These are phyloP conservation scores for Gillenia trifoliata DNA, from an alignment of 306 rosid genomes.

Conservation along the genomic window DNA sequence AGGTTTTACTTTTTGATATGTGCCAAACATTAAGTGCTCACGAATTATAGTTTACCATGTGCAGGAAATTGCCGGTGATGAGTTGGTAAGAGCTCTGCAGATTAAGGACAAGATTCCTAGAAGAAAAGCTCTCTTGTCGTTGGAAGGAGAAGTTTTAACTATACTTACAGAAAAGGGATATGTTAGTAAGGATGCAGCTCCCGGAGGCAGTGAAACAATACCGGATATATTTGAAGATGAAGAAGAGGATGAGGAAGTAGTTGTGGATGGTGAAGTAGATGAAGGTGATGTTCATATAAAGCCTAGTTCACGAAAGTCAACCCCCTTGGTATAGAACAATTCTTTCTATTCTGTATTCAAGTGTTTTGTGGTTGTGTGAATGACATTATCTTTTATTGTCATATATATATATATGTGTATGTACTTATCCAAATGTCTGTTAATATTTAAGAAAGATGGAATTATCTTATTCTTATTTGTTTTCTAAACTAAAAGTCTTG, in stretches of 20 bases:
- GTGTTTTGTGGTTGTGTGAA: not conserved
- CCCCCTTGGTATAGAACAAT: slow-evolving; percentile 48
- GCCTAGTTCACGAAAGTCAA: slow-evolving; percentile 59
- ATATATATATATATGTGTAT: not conserved
- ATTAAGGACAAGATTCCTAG: slow-evolving; percentile 81
- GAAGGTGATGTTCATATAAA: slow-evolving; percentile 98
- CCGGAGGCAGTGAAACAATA: slow-evolving; percentile 47
- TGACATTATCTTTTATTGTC: not conserved
- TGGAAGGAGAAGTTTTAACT: slow-evolving; percentile 74
- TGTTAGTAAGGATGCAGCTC: slow-evolving; percentile 47
- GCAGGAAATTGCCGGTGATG: slow-evolving; percentile 86
- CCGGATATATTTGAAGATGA: slow-evolving; percentile 74
- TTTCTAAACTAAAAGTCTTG: not conserved
- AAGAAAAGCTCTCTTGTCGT: slow-evolving; percentile 73
- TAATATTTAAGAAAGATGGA: not conserved
- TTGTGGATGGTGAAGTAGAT: slow-evolving; percentile 96
- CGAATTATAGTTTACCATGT: not conserved
- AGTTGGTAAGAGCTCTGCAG: slow-evolving; percentile 67
- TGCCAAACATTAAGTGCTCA: slow-evolving; percentile 6
- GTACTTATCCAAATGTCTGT: not conserved
- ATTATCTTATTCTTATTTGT: not conserved
- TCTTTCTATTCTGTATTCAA: slow-evolving; percentile 5
- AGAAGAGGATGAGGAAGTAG: slow-evolving; percentile 91
- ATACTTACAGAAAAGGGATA: slow-evolving; percentile 83
- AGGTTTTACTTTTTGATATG: not conserved